Conservation (phyloP, 1,284 basidiomycete species). For the Rhodofomes roseus region DNA sequence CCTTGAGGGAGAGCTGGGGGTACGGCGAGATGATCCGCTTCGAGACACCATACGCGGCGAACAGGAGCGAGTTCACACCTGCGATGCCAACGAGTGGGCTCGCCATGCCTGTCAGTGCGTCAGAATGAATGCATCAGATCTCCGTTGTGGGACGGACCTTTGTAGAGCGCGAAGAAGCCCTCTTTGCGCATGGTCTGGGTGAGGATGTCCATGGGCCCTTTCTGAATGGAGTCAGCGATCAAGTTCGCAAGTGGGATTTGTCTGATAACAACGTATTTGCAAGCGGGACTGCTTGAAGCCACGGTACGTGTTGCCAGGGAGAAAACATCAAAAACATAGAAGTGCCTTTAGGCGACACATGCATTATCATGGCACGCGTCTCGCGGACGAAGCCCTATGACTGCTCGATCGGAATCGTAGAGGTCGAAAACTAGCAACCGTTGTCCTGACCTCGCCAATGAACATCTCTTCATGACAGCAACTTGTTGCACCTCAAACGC, state of each 20-base stretch:
- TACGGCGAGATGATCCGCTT: slow-evolving; percentile 86
- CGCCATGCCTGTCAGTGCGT: slow-evolving; percentile 64
- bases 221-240: slow-evolving; percentile 44
- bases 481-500: too few relatives aligned
- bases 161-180: slow-evolving; percentile 88
- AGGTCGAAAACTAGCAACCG: too few relatives aligned
- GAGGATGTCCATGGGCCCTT: slow-evolving; percentile 90
- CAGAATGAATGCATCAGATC: neutral
- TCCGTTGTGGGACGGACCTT: slow-evolving; percentile 50
- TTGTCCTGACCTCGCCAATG: too few relatives aligned
- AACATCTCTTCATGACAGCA: too few relatives aligned
- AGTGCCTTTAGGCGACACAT: too few relatives aligned
- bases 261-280: slow-evolving; percentile 9
- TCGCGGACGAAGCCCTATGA: too few relatives aligned
- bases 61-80: slow-evolving; percentile 93
- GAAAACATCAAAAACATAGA: too few relatives aligned
- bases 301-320: too few relatives aligned
- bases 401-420: too few relatives aligned
- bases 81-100: slow-evolving; percentile 93
- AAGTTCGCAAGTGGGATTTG: slow-evolving; percentile 12
- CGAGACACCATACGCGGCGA: slow-evolving; percentile 84
- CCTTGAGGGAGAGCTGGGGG: slow-evolving; percentile 72
- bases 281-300: too few relatives aligned
- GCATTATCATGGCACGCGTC: too few relatives aligned
- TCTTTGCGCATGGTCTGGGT: slow-evolving; percentile 80